Percentiles rank a stretch among this genome's conserved stretches.
phyloP scores from a whole-genome alignment of 2,329 filamentous ascomycete genomes.

The Colletotrichum godetiae region DNA sequence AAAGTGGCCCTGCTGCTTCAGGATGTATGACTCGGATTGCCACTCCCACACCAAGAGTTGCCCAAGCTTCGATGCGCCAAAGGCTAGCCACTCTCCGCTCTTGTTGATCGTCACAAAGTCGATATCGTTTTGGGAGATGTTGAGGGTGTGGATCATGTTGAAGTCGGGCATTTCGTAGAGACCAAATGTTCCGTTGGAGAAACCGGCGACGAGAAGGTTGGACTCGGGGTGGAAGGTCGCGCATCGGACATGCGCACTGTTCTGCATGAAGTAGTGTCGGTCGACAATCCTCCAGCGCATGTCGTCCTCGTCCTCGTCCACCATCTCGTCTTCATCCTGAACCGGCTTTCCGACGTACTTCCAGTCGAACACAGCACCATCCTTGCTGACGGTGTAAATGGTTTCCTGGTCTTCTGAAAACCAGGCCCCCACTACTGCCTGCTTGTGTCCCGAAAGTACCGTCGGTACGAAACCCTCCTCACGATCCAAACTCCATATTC shows the following conservation, averaged over 20 bases:
- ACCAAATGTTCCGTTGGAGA: slow-evolving; percentile 93
- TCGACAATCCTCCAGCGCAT: slow-evolving; percentile 92
- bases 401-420: slow-evolving; percentile 95
- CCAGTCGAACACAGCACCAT: slow-evolving; percentile 97
- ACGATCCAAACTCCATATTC: slow-evolving; percentile 92
- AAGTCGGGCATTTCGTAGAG: slow-evolving; percentile 97
- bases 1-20: slow-evolving; percentile 98
- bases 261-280: slow-evolving; percentile 93
- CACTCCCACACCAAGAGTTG: slow-evolving; percentile 99
- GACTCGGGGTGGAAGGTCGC: slow-evolving; percentile 89
- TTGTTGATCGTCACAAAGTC: slow-evolving; percentile 95
- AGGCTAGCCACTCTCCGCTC: slow-evolving; percentile 95
- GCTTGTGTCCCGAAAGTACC: slow-evolving; percentile 89
- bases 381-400: slow-evolving; percentile 96
- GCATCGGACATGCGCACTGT: slow-evolving; percentile 86
- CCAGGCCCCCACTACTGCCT: slow-evolving; percentile 93
- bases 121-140: slow-evolving; percentile 96
- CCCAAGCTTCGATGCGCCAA: slow-evolving; percentile 93
- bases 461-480: slow-evolving; percentile 92
- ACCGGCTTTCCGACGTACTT: slow-evolving; percentile 76
- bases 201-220: slow-evolving; percentile 94
- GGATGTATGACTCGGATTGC: slow-evolving; percentile 98
- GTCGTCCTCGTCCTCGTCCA: slow-evolving; percentile 68
- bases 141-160: slow-evolving; percentile 90
- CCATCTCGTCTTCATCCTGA: slow-evolving; percentile 68